Evolutionary conservation across 768 basidiomycete species (phyloP), one percentile per base, ranked within the genome.

Genomic region (Kwoniella sp.): DNA sequence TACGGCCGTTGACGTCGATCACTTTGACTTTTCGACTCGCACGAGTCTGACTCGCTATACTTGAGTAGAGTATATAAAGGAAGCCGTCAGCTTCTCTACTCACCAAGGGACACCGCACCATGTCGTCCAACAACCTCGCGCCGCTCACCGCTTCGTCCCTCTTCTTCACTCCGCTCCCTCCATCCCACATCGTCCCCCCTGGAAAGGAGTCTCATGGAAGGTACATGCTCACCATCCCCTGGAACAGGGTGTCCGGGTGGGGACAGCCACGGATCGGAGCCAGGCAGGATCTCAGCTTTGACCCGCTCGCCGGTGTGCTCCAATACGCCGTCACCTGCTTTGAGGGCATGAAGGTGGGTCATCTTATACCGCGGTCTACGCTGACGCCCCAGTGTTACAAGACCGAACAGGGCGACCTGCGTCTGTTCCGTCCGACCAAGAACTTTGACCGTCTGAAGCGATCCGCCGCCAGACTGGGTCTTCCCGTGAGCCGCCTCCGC

Each of bases 371-470:
- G 8, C 31, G 31, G 31, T 32, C 9, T 8, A 8, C 46, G 14
- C 26, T 40, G 32, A 12, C 34, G 32, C 11, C 14, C 3, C 25
- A 69, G 67, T 69, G 64, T 6, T 96, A 93, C 77, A 81, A 84
- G 44, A 83, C 84, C 59, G 74, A 81, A 28, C 72, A 80, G 37
- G 90, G 86, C 32, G 82, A 80, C 26, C 80, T 91, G 20, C 82
- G 85, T 7, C 76, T 96, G 55, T 96, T 95, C 80, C 80, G 92
- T 38, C 92, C 92, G 1, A 87, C 91, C 74, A 88, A 89, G 87
- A 95, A 96, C 77, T 93, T 95, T 88, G 84, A 84, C 70, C 84
- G 92, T 25, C 89, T 98, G 87, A 89, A 88, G 76, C 80, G 62
- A 42, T 66, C 65, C 25, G 64, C 62, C 6, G 51, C 53, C n/a